Percentiles rank a stretch among this genome's conserved stretches.
Evolutionary conservation across 1,139 yeast species (phyloP).

Genomic region (Suhomyces terraborum): DNA sequence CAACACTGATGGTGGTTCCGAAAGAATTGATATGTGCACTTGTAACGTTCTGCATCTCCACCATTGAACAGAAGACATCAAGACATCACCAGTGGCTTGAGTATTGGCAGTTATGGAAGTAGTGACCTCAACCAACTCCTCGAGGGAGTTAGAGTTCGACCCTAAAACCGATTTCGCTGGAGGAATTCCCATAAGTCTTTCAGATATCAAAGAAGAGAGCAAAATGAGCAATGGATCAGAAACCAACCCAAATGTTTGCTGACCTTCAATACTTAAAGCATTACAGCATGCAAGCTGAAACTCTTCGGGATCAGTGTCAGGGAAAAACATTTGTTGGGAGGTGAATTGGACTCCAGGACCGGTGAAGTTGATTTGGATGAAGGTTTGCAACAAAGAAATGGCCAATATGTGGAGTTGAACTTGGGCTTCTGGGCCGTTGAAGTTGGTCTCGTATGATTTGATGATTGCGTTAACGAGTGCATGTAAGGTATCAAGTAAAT

Average conservation of each 20-base stretch:
- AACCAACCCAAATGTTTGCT: slow-evolving; percentile 60
- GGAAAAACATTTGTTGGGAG: slow-evolving; percentile 36
- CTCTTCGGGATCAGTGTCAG: slow-evolving; percentile 28
- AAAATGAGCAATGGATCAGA: slow-evolving; percentile 56
- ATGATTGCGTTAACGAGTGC: slow-evolving; percentile 24
- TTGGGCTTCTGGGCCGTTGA: slow-evolving; percentile 17
- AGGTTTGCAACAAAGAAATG: slow-evolving; percentile 63
- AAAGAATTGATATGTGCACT: slow-evolving; percentile 59
- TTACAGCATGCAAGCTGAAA: slow-evolving; percentile 38
- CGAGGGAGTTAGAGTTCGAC: slow-evolving; percentile 23
- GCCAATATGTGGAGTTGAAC: slow-evolving; percentile 45
- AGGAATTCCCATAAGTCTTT: slow-evolving; percentile 41
- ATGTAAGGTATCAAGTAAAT: slow-evolving; percentile 24
- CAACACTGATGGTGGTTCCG: slow-evolving; percentile 56
- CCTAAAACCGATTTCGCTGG: slow-evolving; percentile 32
- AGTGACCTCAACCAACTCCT: slow-evolving; percentile 24
- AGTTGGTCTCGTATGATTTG: slow-evolving; percentile 14
- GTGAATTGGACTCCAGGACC: slow-evolving; percentile 66
- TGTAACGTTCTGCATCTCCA: slow-evolving; percentile 73
- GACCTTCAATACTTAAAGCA: slow-evolving; percentile 58
- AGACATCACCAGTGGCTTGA: slow-evolving; percentile 22
- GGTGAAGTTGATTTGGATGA: slow-evolving; percentile 76
- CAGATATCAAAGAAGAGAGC: slow-evolving; percentile 53
- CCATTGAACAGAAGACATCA: slow-evolving; percentile 59
- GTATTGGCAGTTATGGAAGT: slow-evolving; percentile 14